Evolutionary conservation across 306 rosid species (phyloP), one percentile per base, ranked within the genome.

Genomic region (Fagus crenata): DNA sequence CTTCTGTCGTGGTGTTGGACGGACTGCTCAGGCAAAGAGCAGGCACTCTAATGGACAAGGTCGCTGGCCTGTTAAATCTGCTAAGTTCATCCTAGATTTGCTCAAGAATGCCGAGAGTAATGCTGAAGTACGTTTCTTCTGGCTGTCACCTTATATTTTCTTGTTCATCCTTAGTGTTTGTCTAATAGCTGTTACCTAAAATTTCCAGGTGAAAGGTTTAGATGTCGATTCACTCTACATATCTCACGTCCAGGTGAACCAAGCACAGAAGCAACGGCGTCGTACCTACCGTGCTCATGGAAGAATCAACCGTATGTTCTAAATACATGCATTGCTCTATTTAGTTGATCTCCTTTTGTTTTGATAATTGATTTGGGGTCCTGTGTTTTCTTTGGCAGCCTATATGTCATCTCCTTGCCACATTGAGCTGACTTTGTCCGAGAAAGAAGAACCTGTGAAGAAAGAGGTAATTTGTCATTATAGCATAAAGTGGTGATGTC

Each of bases 331-430:
- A n/a, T 6, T 2, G 6, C 46, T 39, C 9, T 37, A 17, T 67
- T 67, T 39, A 8, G 49, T n/a, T 17, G 14, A 2, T 39, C 46
- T 39, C 12, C 9, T 7, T 6, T 33, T 9, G 12, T 32, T 71
- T 9, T 42, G 15, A 41, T 65, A 7, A 4, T 6, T 71, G 13
- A 3, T n/a, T 63, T 28, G 5, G 3, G 6, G 37, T 64, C n/a
- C 2, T 11, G 0, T 71, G 73, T 2, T 49, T 60, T 51, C 49
- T 69, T 65, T 71, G 12, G 74, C 85, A 94, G 98, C 97, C 40
- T 94, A 92, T 71, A 92, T 92, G 97, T 92, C 98, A 9, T 92
- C 97, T 17, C 98, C 98, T 0, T 95, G 98, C 92, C 98, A 94
- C 76, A 94, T 92, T 13, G 97, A 94, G 87, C 75, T 94, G 80